Percentiles rank a stretch among this genome's conserved stretches.
Conservation (phyloP, 2,329 filamentous ascomycete species). For the Sarocladium oryzae region DNA sequence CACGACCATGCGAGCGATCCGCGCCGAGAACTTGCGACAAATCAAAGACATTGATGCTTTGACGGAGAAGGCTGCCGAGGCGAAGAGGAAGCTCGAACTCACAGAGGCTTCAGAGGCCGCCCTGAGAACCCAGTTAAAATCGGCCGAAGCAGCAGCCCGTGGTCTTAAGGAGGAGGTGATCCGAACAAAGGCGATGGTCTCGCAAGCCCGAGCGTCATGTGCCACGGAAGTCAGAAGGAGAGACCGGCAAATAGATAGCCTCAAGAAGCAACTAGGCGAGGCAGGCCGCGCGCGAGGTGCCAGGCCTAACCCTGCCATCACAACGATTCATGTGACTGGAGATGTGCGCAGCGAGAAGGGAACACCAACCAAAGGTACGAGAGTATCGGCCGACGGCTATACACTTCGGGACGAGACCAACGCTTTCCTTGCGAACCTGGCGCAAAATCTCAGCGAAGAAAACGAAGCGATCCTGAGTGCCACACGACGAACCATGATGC, state of each 20-base stretch:
- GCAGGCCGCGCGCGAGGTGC: slow-evolving; percentile 55
- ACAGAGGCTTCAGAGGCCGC: slow-evolving; percentile 66
- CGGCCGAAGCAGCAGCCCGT: slow-evolving; percentile 66
- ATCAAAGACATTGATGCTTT: slow-evolving; percentile 59
- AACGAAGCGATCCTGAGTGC: slow-evolving; percentile 76
- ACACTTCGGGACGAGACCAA: slow-evolving; percentile 82
- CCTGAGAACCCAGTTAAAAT: slow-evolving; percentile 62
- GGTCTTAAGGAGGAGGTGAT: slow-evolving; percentile 79
- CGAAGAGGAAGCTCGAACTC: slow-evolving; percentile 48
- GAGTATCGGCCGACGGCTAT: slow-evolving; percentile 37
- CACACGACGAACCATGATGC: slow-evolving; percentile 63
- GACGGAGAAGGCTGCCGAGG: slow-evolving; percentile 45
- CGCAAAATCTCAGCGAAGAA: slow-evolving; percentile 79
- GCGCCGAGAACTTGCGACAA: slow-evolving; percentile 68
- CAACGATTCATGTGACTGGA: slow-evolving; percentile 51
- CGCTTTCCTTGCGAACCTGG: slow-evolving; percentile 79
- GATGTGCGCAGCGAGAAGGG: slow-evolving; percentile 41
- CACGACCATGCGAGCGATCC: slow-evolving; percentile 67
- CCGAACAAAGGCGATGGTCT: slow-evolving; percentile 70
- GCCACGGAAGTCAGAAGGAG: slow-evolving; percentile 86
- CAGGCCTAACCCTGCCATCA: slow-evolving; percentile 46
- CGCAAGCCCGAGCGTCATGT: slow-evolving; percentile 80
- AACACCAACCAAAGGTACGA: slow-evolving; percentile 15
- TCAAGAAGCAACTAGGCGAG: slow-evolving; percentile 82
- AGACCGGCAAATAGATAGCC: slow-evolving; percentile 78